These are phyloP conservation scores for Oryza meyeriana DNA, from an alignment of 176 grass and related monocot species.

Conservation along the genomic window DNA sequence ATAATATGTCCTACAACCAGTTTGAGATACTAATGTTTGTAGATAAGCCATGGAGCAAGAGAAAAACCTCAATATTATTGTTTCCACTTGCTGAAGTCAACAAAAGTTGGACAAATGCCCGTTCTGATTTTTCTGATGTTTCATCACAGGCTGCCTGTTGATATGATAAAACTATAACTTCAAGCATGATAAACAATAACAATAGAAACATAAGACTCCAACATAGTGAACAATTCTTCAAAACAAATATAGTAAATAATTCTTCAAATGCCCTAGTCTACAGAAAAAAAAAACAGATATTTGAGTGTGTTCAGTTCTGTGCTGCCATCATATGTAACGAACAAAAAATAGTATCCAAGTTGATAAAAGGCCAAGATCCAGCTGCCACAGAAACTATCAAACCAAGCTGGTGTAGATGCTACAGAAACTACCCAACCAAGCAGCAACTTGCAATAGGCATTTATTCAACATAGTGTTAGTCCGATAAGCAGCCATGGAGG, in stretches of 20 bases:
- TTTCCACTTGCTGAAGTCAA: conserved; percentile 51
- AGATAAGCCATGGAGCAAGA: conserved; percentile 13
- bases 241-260: background rate
- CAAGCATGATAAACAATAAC: conserved; percentile 26
- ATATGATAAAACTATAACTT: conserved; percentile 32
- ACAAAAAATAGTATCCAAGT: background rate
- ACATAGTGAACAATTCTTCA: background rate
- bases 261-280: background rate
- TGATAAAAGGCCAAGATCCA: conserved; percentile 2
- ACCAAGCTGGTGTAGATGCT: conserved; percentile 12
- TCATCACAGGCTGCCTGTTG: conserved; percentile 77
- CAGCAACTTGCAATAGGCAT: background rate
- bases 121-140: conserved; percentile 68
- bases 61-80: conserved; percentile 72
- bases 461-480: background rate
- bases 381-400: conserved; percentile 1
- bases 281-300: conserved; percentile 1
- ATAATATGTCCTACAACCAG: background rate
- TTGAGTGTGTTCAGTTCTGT: background rate
- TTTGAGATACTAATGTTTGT: background rate
- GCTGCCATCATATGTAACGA: background rate
- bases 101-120: conserved; percentile 76
- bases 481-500: background rate
- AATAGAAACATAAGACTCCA: background rate
- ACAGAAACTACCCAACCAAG: conserved; percentile 9